Conservation (phyloP, 495 filamentous ascomycete species). For the Neurospora hispaniola region DNA sequence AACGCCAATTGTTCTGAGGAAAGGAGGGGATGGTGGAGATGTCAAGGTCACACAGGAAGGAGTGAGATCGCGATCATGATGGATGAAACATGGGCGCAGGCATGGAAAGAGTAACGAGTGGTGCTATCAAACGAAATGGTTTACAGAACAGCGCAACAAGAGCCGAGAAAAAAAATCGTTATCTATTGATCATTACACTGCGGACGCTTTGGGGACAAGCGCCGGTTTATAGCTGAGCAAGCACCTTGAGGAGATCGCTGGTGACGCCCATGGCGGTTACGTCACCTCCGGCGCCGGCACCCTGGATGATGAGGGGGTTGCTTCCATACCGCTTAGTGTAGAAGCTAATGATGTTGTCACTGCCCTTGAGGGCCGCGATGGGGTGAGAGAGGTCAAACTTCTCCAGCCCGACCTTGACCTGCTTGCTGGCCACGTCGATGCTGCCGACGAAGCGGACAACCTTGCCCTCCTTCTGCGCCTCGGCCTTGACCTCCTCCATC, state of each 20-base stretch:
- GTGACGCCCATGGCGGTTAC: slow-evolving; percentile 96
- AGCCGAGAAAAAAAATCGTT: neutral
- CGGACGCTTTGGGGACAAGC: neutral
- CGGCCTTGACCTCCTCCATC: slow-evolving; percentile 72
- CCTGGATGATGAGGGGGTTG: slow-evolving; percentile 87
- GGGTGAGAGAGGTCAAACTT: slow-evolving; percentile 73
- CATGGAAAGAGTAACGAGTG: neutral
- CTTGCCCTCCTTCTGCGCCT: slow-evolving; percentile 72
- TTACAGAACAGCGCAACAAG: neutral
- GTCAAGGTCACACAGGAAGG: neutral
- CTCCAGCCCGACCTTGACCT: slow-evolving; percentile 82
- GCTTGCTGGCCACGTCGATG: slow-evolving; percentile 63
- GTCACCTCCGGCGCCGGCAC: slow-evolving; percentile 86
- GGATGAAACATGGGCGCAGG: neutral
- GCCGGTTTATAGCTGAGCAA: slow-evolving; percentile 35
- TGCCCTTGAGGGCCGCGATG: slow-evolving; percentile 88
- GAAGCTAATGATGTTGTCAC: slow-evolving; percentile 97
- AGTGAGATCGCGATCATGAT: neutral
- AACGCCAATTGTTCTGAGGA: neutral
- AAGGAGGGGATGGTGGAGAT: neutral
- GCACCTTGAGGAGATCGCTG: slow-evolving; percentile 76
- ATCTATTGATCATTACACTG: neutral
- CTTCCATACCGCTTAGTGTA: slow-evolving; percentile 87
- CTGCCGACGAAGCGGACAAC: slow-evolving; percentile 94
- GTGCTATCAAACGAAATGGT: neutral